Base-by-base conservation (phyloP, 345 rosid species). In the Capsella bursapastoris region DNA sequence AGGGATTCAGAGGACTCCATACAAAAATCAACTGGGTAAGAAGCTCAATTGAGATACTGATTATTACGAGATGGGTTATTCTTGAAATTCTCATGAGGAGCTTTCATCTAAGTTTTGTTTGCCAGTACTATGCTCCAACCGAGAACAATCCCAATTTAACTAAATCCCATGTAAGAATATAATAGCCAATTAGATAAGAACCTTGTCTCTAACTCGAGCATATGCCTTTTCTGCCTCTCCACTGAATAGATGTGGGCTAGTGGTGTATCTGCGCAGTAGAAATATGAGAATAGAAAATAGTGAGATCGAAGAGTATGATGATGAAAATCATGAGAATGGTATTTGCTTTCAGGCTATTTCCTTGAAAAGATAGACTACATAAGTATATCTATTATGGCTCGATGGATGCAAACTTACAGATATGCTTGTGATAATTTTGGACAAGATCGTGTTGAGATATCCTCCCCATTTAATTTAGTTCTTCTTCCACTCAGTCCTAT, bases 211-310 rank as follows among this genome's bases (percentile, higher is more conserved):
- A 75, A 92, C 89, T 51, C 90, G 90, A 80, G 84, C 80, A 85
- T 68, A 93, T 77, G 97, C 96, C 52, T 87, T 86, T 68, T 58
- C 91, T 66, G 97, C 96, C 68, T 86, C 91, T 64, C 64, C 93
- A n/a, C 72, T 84, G 67, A 95, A 95, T 72, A 95, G 86, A 83
- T 92, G 99, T 13, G 99, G 99, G 75, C 97, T 95, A 27, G 97
- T 95, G 49, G 97, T 95, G 84, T 92, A 92, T 78, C 99, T 95
- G 64, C 61, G 56, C 70, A 75, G 52, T 77, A 47, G 59, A 67
- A 57, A 40, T 40, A 16, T 35, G 52, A 41, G 66, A 37, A 55
- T 27, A 71, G n/a, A 37, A 47, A 43, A 15, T 22, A 34, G 71
- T 47, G 55, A 16, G 31, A 73, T 50, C 38, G 44, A 57, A 4